These are phyloP conservation scores for Cercospora brassicicola DNA, from an alignment of 2,329 filamentous ascomycete genomes.

Conservation along the genomic window DNA sequence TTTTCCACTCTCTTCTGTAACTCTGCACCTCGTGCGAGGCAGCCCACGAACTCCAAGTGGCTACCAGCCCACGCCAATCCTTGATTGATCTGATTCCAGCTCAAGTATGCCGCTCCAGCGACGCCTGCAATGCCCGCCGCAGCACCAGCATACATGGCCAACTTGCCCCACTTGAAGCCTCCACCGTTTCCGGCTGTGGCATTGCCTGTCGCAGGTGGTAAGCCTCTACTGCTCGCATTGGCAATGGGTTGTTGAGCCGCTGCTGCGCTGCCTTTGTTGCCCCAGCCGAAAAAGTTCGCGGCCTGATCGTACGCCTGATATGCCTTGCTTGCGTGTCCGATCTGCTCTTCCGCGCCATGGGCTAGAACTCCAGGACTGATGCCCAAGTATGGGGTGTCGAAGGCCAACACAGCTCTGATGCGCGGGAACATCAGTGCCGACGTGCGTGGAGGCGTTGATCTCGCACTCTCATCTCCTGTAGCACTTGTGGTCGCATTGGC, in stretches of 20 bases:
- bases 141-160: slow-evolving; percentile 82
- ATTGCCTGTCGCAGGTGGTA: slow-evolving; percentile 31
- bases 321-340: slow-evolving; percentile 70
- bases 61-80: slow-evolving; percentile 81
- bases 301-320: slow-evolving; percentile 67
- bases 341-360: slow-evolving; percentile 82
- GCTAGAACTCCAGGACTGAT: slow-evolving; percentile 81
- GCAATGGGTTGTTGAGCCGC: slow-evolving; percentile 21
- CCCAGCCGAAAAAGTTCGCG: slow-evolving; percentile 56
- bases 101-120: slow-evolving; percentile 81
- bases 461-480: slow-evolving; percentile 4
- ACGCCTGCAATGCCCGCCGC: slow-evolving; percentile 77
- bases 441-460: slow-evolving; percentile 25
- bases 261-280: slow-evolving; percentile 24
- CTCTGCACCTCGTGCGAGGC: slow-evolving; percentile 79
- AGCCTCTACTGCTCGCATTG: slow-evolving; percentile 34
- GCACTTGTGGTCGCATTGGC: slow-evolving; percentile 6
- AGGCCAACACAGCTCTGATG: slow-evolving; percentile 68
- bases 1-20: slow-evolving; percentile 70
- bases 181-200: slow-evolving; percentile 23
- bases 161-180: slow-evolving; percentile 51
- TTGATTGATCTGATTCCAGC: slow-evolving; percentile 74
- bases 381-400: slow-evolving; percentile 75
- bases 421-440: slow-evolving; percentile 81
- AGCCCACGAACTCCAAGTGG: slow-evolving; percentile 91